Evolutionary conservation across 1,284 basidiomycete genomes (phyloP), one percentile per base, ranked within the genome.

Genomic region (Mrakiaceae sp.): DNA sequence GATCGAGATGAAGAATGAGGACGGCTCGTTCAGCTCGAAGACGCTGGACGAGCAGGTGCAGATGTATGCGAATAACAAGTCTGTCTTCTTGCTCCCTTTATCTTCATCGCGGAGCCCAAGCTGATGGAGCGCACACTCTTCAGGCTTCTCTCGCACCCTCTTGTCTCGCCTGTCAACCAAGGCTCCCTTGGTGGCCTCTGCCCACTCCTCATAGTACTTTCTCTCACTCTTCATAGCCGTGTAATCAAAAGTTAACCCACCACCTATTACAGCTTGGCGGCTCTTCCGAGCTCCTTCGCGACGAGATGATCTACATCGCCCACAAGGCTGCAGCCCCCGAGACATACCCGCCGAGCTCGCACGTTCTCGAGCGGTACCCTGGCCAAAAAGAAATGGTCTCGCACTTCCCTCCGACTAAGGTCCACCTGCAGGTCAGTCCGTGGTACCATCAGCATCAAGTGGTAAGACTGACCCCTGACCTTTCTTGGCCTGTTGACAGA

Each of bases 101-200:
- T 42, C 8, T 58, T 58, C 27, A 27, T 27, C 27, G 27, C 27
- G 27, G 27, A 27, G 27, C 27, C 27, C 27, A 27, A 27, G 27
- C 27, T 27, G 27, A 27, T 27, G 27, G 27, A 27, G 27, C 27
- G 27, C 27, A 27, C 27, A 27, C 27, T 27, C 27, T 80, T 80
- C 68, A 75, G 73, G 46, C 77, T 80, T 49, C 70, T 81, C 14
- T 75, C 73, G 2, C 78, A 80, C 69, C 80, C 79, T 0, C 72
- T 80, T 16, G 79, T 79, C 43, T 79, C 79, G 3, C 77, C 78
- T 5, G 74, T 80, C 58, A 78, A 81, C 67, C 72, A 74, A 16
- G 80, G 79, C 5, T 78, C 76, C 2, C 71, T 81, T 3, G 80
- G 80, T 10, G 80, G 80, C 0, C 72, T 81, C 9, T 79, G 79